A percentile compares a stretch with the other conserved stretches of the same genome.
These are phyloP conservation scores for Sugiyamaella paludigena DNA, from an alignment of 1,139 yeast species.

Conservation along the genomic window DNA sequence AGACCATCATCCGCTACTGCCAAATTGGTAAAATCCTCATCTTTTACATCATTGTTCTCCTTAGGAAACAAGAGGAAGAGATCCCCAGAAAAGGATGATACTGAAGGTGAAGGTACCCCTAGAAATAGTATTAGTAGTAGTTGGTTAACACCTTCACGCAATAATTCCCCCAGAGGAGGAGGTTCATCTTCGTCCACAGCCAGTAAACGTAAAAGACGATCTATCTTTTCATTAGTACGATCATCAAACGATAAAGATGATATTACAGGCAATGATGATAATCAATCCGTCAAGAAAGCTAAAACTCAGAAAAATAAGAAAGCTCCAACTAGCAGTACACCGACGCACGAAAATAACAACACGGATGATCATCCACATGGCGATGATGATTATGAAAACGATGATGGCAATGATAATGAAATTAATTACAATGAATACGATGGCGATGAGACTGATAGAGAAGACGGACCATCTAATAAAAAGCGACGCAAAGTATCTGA, in stretches of 20 bases:
- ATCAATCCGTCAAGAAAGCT: not conserved
- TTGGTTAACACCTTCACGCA: conserved; percentile 8
- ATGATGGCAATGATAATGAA: conserved; percentile 3
- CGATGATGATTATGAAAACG: conserved; percentile 4
- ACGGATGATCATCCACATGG: not conserved
- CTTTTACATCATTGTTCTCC: conserved; percentile 25
- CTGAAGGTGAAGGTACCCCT: conserved; percentile 1
- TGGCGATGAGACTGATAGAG: conserved; percentile 3
- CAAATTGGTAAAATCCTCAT: conserved; percentile 10
- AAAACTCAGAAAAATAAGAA: not conserved
- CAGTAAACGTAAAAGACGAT: conserved; percentile 13
- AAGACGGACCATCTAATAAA: conserved; percentile 3
- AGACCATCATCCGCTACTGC: not conserved
- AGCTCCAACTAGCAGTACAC: not conserved
- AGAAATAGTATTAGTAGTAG: conserved; percentile 9
- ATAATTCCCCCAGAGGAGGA: not conserved
- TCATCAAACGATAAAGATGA: conserved; percentile 3
- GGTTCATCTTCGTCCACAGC: not conserved
- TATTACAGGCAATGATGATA: not conserved
- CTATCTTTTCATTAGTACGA: conserved; percentile 15
- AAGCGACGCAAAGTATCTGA: conserved; percentile 17
- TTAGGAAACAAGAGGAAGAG: conserved; percentile 15
- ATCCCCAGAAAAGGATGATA: conserved; percentile 1
- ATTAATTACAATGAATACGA: conserved; percentile 2
- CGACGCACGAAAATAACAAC: not conserved